Evolutionary conservation across 495 filamentous ascomycete genomes (phyloP).

Genomic region (Lasiosphaeria ovina): DNA sequence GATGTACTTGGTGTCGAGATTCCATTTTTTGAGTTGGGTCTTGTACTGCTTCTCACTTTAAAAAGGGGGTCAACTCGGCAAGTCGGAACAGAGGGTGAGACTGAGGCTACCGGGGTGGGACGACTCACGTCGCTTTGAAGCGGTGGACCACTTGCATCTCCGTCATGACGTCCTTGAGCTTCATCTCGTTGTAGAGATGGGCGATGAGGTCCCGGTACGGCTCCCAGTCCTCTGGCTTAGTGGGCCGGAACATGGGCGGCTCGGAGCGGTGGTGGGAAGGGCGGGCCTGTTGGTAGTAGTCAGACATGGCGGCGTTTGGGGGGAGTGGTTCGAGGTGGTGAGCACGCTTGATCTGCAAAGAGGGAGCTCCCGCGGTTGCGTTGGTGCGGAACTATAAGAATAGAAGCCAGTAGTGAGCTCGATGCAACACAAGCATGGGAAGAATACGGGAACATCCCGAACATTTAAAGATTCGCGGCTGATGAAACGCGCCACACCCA

Average conservation of each 20-base stretch:
- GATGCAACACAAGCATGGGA: conserved; percentile 4
- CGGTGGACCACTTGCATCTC: conserved; percentile 29
- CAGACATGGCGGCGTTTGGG: not conserved
- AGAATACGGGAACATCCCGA: conserved; percentile 2
- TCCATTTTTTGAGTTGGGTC: conserved; percentile 41
- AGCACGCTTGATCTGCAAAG: not conserved
- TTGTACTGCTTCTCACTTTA: conserved; percentile 39
- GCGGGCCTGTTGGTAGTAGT: conserved; percentile 3
- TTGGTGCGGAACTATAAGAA: not conserved
- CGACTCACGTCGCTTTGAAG: conserved; percentile 38
- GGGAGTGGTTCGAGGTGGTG: not conserved
- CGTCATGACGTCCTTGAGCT: conserved; percentile 37
- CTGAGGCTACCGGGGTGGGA: too few relatives aligned
- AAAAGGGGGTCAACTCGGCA: too few relatives aligned
- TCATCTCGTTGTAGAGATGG: conserved; percentile 33
- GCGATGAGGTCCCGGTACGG: conserved; percentile 34
- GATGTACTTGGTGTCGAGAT: conserved; percentile 40
- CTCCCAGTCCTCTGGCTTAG: conserved; percentile 40
- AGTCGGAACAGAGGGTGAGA: not conserved
- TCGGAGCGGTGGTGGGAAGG: not conserved
- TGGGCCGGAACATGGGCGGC: conserved; percentile 24
- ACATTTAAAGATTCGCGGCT: conserved; percentile 2
- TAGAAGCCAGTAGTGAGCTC: not conserved
- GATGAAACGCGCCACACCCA: conserved; percentile 2
- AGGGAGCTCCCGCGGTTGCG: conserved; percentile 6